Evolutionary conservation across 768 basidiomycete species (phyloP).

Genomic region (Kwoniella heveanensis): DNA sequence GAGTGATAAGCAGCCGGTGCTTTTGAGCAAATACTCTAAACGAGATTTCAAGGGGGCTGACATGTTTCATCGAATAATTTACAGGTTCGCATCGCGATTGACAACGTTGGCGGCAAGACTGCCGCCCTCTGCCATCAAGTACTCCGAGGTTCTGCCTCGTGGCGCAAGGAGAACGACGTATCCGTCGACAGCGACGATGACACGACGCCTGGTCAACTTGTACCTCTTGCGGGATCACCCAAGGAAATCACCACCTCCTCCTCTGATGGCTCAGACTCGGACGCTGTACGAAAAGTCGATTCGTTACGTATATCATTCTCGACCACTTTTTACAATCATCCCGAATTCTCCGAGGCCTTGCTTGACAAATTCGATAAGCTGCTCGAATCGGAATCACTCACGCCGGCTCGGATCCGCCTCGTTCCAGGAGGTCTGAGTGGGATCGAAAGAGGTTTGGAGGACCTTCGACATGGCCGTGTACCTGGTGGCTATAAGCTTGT

Average conservation of each 20-base stretch:
- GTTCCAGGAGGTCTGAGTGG: conserved; percentile 34
- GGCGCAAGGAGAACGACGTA: conserved; percentile 3
- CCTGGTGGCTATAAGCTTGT: conserved; percentile 41
- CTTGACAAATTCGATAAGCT: conserved; percentile 21
- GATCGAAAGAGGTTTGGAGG: conserved; percentile 38
- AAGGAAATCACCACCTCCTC: no score
- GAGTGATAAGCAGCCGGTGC: conserved; percentile 6
- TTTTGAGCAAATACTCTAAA: no score
- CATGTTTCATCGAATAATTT: no score
- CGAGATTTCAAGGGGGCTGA: no score
- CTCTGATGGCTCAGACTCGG: conserved; percentile 4
- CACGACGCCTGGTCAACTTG: conserved; percentile 16
- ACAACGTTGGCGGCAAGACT: conserved; percentile 34
- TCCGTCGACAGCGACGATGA: background rate
- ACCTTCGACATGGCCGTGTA: conserved; percentile 27
- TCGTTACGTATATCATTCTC: conserved; percentile 35
- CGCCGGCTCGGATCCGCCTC: conserved; percentile 20
- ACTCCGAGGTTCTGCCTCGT: conserved; percentile 27
- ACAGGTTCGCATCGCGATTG: conserved; percentile 36
- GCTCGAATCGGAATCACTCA: conserved; percentile 14
- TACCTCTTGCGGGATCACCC: conserved; percentile 36
- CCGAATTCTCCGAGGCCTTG: conserved; percentile 29
- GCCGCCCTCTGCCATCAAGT: conserved; percentile 27
- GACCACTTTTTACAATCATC: conserved; percentile 43
- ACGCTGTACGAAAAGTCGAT: conserved; percentile 26